Percentiles rank a stretch among this genome's conserved stretches.
Conservation (phyloP, 148 eudicot species). For the Chenopodium quinoa region DNA sequence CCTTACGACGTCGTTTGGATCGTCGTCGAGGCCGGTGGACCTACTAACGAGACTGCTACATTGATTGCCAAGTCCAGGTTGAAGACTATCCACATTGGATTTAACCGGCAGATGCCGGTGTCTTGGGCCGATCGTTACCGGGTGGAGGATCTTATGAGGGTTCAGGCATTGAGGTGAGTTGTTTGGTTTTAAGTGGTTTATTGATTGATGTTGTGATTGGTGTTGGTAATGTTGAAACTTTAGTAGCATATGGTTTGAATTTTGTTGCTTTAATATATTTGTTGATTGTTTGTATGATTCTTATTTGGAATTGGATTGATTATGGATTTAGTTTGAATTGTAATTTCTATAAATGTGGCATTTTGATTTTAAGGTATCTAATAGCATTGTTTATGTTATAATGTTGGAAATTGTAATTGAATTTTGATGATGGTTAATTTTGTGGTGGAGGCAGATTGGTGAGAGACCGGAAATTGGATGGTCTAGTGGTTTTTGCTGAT, state of each 20-base stretch:
- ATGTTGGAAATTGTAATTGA: neutral
- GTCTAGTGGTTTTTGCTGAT: slow-evolving; percentile 89
- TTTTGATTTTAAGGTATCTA: neutral
- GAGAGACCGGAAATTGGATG: slow-evolving; percentile 75
- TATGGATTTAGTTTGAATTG: neutral
- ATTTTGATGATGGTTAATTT: slow-evolving; percentile 1
- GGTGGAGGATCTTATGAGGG: slow-evolving; percentile 72
- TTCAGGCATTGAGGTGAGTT: slow-evolving; percentile 64
- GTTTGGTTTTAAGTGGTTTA: neutral
- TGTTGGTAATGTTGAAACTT: too few relatives aligned
- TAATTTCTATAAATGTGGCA: neutral
- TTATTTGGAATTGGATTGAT: neutral
- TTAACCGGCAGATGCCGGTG: slow-evolving; percentile 50
- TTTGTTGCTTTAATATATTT: neutral
- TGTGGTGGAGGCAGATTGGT: slow-evolving; percentile 60
- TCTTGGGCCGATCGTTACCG: slow-evolving; percentile 72
- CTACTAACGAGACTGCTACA: slow-evolving; percentile 66
- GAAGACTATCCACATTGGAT: slow-evolving; percentile 61
- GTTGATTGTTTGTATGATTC: neutral
- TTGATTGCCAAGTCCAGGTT: slow-evolving; percentile 58
- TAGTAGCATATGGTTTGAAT: too few relatives aligned
- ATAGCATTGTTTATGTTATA: neutral
- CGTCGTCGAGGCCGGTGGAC: slow-evolving; percentile 88
- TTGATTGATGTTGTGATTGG: neutral
- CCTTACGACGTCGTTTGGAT: slow-evolving; percentile 79